A percentile compares a stretch with the other conserved stretches of the same genome.
These are phyloP conservation scores for Paraglomus brasilianum DNA, from an alignment of 192 early-diverging fungal genomes.

Conservation along the genomic window DNA sequence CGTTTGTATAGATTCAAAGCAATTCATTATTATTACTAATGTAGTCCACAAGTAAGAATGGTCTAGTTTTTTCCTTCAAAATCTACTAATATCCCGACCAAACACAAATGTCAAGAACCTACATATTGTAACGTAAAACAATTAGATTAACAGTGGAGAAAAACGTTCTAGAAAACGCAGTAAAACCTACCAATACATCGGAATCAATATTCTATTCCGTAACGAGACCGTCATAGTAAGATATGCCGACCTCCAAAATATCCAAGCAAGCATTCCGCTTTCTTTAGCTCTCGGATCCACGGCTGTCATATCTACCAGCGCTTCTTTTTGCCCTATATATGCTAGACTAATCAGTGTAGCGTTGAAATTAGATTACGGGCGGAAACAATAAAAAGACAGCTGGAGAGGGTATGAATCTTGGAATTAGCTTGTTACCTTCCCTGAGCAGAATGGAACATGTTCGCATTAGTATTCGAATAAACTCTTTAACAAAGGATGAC, in stretches of 20 bases:
- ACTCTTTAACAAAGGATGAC: neutral
- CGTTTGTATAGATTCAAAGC: too few relatives aligned
- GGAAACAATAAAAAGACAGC: neutral
- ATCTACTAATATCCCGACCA: slow-evolving; percentile 44
- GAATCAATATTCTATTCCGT: slow-evolving; percentile 74
- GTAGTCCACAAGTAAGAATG: too few relatives aligned
- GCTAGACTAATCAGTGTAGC: slow-evolving; percentile 18
- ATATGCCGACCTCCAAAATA: slow-evolving; percentile 76
- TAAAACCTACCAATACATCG: slow-evolving; percentile 58
- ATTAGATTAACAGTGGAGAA: neutral
- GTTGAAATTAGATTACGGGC: slow-evolving; percentile 18
- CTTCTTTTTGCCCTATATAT: slow-evolving; percentile 37
- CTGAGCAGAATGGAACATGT: too few relatives aligned
- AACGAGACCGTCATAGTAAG: slow-evolving; percentile 63
- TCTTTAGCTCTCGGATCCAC: slow-evolving; percentile 50
- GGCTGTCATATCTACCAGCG: slow-evolving; percentile 58
- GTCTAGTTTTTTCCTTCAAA: neutral
- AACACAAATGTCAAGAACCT: slow-evolving; percentile 45
- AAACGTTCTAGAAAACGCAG: neutral
- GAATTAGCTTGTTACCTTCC: too few relatives aligned
- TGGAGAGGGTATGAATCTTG: too few relatives aligned
- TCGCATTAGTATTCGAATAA: too few relatives aligned
- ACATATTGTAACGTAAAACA: neutral
- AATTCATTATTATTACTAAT: too few relatives aligned
- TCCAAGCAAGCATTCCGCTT: slow-evolving; percentile 52